Base-by-base conservation (phyloP, 73 alveolate genomes). In the Stentor roeselii region DNA sequence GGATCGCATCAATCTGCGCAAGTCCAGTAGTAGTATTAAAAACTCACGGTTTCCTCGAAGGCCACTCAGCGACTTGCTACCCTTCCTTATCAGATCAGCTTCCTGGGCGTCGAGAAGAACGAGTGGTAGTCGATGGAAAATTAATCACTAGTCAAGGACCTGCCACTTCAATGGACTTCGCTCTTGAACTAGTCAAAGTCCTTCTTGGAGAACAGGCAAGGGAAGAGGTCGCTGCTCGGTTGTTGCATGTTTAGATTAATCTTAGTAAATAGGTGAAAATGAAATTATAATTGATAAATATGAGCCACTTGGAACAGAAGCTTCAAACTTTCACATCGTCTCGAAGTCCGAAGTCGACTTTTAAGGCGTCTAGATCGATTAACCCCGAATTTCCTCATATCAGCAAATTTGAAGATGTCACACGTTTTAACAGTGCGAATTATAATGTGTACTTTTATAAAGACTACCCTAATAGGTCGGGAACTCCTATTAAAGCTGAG, bases 1-100 rank as follows among this genome's bases (percentile, higher is more conserved):
- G 86, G 80, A 84, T 89, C 77, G 95, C 95, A 59, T 97, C 99
- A 6, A 95, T 95, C 50, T 95, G 99, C 85, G 99, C 99, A 34
- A 84, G 96, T 39, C 99, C 99, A 40, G 96, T 92, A 75, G 82
- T 90, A 76, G 97, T 93, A 3, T 85, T 95, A 77, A 95, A 90
- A 86, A 75, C 90, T 6, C 84, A 90, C 83, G 99, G 99, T 0
- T 67, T 95, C 35, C 90, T 95, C 4, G 96, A 88, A 59, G 96
- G 93, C n/a, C 88, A 93, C 60, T 50, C 41, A 59, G 99, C 96
- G 35, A 95, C 99, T 36, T 90, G 97, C 59, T 95, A 95, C 85
- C 99, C 99, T 36, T 78, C 93, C 60, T 75, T 90, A 59, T 84
- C 83, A 38, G 85, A 87, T 59, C 35, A 88, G 61, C 90, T 93